Evolutionary conservation across 2,329 filamentous ascomycete species (phyloP), one percentile per base, ranked within the genome.

Genomic region (Penicillium expansum): DNA sequence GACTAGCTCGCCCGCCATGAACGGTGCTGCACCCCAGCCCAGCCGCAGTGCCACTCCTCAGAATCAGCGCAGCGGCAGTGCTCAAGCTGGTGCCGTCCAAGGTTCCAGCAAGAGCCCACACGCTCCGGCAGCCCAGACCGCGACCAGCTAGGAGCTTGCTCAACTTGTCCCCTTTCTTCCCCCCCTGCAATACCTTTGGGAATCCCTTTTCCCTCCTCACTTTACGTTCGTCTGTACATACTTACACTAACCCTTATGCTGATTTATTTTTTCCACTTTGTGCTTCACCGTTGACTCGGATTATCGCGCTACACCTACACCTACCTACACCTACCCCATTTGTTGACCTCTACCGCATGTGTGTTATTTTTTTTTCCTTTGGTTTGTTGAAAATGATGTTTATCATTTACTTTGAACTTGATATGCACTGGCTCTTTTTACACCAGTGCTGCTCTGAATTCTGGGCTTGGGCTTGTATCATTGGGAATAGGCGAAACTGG

Each of bases 21-120:
- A 76, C 61, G 76, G 74, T 45, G 71, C 71, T 38, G 71, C 74
- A 48, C 66, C 74, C 47, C 72, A 76, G 52, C 70, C 74, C 38
- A 79, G 75, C 52, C 71, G 78, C 42, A 78, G 74, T 61, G 77
- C 70, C 27, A 80, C 79, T 8, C 77, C 78, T 6, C 75, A 79
- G 56, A 76, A 72, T 45, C 77, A 79, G 63, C 72, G 77, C 52
- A 75, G 74, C 60, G 72, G 71, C 32, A 79, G 76, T 61, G 70
- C 69, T n/a, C 76, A 77, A 57, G 71, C 69, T 50, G 72, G 68
- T n/a, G 58, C 68, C 22, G 67, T 69, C 30, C 71, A 74, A 33
- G 73, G 71, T 30, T 67, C 71, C 22, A 74, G 64, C 58, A 74
- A 76, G 57, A 79, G 76, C 51, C 77, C 76, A 16, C 73, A 75